phyloP scores from a whole-genome alignment of 2,329 filamentous ascomycete genomes.

The Graphilbum fragrans region DNA sequence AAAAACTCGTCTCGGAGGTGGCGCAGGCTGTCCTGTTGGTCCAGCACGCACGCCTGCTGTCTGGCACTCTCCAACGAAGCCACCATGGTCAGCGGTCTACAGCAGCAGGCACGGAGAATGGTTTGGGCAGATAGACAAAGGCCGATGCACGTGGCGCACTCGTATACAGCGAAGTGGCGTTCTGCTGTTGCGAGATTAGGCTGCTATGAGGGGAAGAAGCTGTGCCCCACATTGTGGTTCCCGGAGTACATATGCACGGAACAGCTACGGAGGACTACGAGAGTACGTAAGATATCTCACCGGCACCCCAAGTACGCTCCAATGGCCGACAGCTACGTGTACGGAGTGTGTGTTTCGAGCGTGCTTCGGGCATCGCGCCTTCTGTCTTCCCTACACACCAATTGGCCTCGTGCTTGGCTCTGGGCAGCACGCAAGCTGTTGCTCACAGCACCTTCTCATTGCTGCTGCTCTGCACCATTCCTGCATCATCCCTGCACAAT shows the following conservation, averaged over 20 bases:
- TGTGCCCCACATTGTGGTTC: background rate
- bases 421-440: background rate
- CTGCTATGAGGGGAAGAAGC: background rate
- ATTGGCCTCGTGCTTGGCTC: background rate
- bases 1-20: constrained; percentile 59
- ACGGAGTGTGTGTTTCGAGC: no score
- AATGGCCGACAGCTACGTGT: no score
- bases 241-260: no score
- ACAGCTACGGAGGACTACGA: no score
- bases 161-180: background rate
- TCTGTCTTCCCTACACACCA: no score
- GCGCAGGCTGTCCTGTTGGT: constrained; percentile 45
- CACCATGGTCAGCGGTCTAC: background rate
- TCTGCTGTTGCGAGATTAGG: background rate
- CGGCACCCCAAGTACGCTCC: no score
- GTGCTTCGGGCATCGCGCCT: no score
- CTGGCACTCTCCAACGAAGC: constrained; percentile 1
- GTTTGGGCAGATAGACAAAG: background rate
- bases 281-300: no score
- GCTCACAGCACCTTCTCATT: background rate
- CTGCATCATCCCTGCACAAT: background rate
- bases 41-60: constrained; percentile 39
- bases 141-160: background rate
- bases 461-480: background rate
- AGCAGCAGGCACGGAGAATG: background rate